Evolutionary conservation across 2,329 filamentous ascomycete species (phyloP).

Genomic region (Paraphaeosphaeria sporulosa): DNA sequence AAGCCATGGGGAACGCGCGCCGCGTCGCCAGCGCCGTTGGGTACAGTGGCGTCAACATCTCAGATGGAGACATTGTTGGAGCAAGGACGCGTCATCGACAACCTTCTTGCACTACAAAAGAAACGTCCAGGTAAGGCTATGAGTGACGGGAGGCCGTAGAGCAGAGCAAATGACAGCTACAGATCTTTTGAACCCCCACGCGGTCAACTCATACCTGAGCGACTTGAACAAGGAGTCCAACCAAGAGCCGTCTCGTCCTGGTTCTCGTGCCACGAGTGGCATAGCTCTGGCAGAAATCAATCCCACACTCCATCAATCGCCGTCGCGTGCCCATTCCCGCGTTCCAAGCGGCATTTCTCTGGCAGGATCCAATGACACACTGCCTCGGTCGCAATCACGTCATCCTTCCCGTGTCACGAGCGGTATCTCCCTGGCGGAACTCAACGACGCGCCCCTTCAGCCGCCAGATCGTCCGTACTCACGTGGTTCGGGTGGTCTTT

Average conservation of each 20-base stretch:
- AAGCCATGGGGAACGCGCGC: neutral
- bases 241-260: neutral
- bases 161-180: neutral
- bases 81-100: neutral
- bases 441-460: too few species aligned
- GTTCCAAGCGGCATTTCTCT: neutral
- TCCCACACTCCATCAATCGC: neutral
- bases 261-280: neutral
- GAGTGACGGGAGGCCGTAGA: neutral
- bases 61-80: neutral
- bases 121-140: neutral
- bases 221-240: neutral
- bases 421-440: too few species aligned
- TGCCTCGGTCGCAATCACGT: neutral
- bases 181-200: constrained; percentile 3
- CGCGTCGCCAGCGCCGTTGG: neutral
- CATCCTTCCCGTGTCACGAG: too few species aligned
- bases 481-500: neutral
- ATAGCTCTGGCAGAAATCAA: neutral
- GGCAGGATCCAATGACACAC: neutral
- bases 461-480: neutral
- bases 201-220: neutral
- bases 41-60: constrained; percentile 12
- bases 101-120: neutral
- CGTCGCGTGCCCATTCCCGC: neutral